phyloP scores from a whole-genome alignment of 768 basidiomycete genomes.

The Mycena polygramma region DNA sequence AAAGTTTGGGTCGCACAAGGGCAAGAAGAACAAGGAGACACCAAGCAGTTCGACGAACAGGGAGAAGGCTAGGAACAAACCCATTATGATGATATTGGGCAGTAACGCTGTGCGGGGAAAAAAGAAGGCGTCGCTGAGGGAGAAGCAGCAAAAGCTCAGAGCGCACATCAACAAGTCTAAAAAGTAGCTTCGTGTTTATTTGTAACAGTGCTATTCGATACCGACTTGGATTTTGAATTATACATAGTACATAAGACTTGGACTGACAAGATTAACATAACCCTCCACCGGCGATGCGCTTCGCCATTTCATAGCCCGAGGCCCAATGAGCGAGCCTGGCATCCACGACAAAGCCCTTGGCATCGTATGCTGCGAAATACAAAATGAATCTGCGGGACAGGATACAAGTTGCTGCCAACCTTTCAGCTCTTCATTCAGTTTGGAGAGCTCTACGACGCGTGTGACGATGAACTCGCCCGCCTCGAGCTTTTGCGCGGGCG shows the following conservation, averaged over 20 bases:
- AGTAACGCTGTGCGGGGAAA: slow-evolving; percentile 84
- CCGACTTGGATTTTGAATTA: background rate
- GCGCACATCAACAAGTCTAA: slow-evolving; percentile 82
- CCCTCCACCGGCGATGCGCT: slow-evolving; percentile 28
- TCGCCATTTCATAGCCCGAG: slow-evolving; percentile 73
- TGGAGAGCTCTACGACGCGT: slow-evolving; percentile 75
- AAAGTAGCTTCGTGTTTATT: slow-evolving; percentile 48
- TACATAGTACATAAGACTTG: slow-evolving; percentile 10
- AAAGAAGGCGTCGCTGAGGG: slow-evolving; percentile 84
- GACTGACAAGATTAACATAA: slow-evolving; percentile 12
- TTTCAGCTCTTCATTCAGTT: slow-evolving; percentile 73
- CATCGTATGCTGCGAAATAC: slow-evolving; percentile 64
- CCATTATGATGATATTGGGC: slow-evolving; percentile 92
- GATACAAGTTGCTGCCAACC: slow-evolving; percentile 60
- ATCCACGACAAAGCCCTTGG: slow-evolving; percentile 78
- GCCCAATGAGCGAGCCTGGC: slow-evolving; percentile 85
- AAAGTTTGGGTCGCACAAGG: slow-evolving; percentile 90
- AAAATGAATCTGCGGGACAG: background rate
- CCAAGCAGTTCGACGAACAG: slow-evolving; percentile 91
- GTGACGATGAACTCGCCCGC: slow-evolving; percentile 88
- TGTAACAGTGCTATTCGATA: too few relatives aligned
- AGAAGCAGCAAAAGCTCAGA: slow-evolving; percentile 84
- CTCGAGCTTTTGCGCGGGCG: slow-evolving; percentile 83
- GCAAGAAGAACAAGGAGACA: slow-evolving; percentile 88
- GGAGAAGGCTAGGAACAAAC: slow-evolving; percentile 95